Evolutionary conservation across 305 asterid species (phyloP), one percentile per base, ranked within the genome.

Genomic region (Fraxinus greggii): DNA sequence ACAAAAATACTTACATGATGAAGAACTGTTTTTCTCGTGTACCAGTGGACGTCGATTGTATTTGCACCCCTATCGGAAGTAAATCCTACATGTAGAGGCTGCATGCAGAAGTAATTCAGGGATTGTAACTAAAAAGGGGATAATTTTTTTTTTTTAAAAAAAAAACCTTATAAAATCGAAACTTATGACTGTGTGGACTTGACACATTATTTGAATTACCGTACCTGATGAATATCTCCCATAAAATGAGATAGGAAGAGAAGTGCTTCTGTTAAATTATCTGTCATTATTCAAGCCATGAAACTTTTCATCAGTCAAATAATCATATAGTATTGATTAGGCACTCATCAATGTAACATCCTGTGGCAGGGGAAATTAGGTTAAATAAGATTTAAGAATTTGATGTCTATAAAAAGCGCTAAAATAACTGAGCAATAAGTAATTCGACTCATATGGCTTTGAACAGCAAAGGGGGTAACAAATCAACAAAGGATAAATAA

Each of bases 161-260:
- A 12, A 69, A 10, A 69, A 15, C 75, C 75, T 69, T 5, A 69
- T 1, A 13, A 13, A 12, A 26, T 67, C 7, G 5, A 38, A 80
- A 21, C 24, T 2, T 15, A 2, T 3, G 15, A 45, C 26, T 23
- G 0, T 63, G 17, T 63, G 31, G n/a, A 77, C 28, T 10, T 10
- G 31, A 6, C 9, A 40, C 26, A 40, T 10, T 48, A 21, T 75
- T 75, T 73, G 48, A 19, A 35, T 40, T 32, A n/a, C 51, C 24
- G 17, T 75, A 93, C 97, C 95, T 93, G 98, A 84, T 93, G 98
- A 63, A 95, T 89, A 79, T 95, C 99, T 35, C 99, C 97, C 59
- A 95, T 79, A 84, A 90, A 92, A 89, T 95, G 97, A 54, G 98
- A 89, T n/a, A 95, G 89, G 88, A 93, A 95, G 61, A 92, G 91